Conservation (phyloP, 192 early-diverging fungal genomes). For the Rhizoclosmatium sp. region DNA sequence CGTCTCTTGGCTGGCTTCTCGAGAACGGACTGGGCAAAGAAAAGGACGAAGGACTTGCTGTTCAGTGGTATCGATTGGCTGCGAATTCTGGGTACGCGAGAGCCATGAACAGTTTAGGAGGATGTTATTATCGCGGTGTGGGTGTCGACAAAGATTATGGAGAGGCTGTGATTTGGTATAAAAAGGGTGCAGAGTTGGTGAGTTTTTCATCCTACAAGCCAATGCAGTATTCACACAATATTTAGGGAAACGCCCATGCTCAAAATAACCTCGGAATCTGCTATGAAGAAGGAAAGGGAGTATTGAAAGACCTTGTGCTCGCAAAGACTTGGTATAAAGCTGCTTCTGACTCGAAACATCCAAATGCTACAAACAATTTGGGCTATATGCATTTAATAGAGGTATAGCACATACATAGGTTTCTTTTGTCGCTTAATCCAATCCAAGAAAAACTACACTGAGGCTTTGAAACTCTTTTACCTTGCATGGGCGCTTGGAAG, state of each 20-base stretch:
- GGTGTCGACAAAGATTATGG: constrained; percentile 54
- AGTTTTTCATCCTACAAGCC: background rate
- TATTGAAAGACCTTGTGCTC: constrained; percentile 52
- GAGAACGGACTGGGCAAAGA: constrained; percentile 51
- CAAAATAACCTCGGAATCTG: constrained; percentile 64
- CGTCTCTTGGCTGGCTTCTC: constrained; percentile 47
- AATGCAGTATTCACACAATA: background rate
- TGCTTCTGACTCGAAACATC: constrained; percentile 53
- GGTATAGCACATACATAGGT: constrained; percentile 26
- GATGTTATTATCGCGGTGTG: constrained; percentile 53
- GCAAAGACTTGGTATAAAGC: constrained; percentile 59
- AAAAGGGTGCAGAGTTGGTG: constrained; percentile 50
- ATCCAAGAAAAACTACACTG: constrained; percentile 35
- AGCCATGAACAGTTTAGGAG: constrained; percentile 56
- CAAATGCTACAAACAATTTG: constrained; percentile 55
- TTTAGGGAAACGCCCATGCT: constrained; percentile 51
- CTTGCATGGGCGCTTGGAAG: constrained; percentile 55
- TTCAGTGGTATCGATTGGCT: constrained; percentile 51
- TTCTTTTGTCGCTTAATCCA: background rate
- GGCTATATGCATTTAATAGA: constrained; percentile 57
- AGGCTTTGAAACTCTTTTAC: constrained; percentile 55
- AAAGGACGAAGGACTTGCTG: constrained; percentile 37
- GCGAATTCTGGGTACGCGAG: constrained; percentile 41
- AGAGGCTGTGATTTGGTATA: constrained; percentile 55
- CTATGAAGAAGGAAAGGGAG: constrained; percentile 64